Percentiles rank a stretch among this genome's conserved stretches.
Conservation (phyloP, 257 asterid species). For the Nicotiana tomentosiformis region DNA sequence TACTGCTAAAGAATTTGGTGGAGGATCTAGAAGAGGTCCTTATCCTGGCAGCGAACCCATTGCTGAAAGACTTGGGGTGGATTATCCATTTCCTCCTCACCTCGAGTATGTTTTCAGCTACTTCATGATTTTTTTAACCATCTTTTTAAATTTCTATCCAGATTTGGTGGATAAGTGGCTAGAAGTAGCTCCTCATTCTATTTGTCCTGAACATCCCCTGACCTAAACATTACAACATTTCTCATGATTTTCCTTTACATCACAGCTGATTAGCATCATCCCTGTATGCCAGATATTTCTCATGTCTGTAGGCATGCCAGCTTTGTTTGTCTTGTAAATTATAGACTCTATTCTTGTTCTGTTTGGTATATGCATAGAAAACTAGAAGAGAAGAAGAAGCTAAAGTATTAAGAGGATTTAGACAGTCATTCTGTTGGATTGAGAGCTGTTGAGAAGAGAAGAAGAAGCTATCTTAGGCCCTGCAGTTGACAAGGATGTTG, state of each 20-base stretch:
- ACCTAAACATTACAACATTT: not conserved
- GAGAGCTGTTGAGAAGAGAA: too few relatives aligned
- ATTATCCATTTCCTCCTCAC: conserved; percentile 87
- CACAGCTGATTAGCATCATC: not conserved
- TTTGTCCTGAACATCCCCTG: not conserved
- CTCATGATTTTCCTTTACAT: not conserved
- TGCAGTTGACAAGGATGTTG: conserved; percentile 72
- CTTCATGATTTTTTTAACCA: not conserved
- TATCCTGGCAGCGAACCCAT: conserved; percentile 45
- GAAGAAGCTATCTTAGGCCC: conserved; percentile 82
- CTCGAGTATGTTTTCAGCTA: conserved; percentile 64
- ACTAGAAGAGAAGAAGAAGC: not conserved
- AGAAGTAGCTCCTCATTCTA: not conserved
- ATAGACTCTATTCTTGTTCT: not conserved
- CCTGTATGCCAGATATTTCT: not conserved
- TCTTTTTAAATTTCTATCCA: not conserved
- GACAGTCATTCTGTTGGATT: not conserved
- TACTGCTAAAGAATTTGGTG: conserved; percentile 22
- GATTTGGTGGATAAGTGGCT: not conserved
- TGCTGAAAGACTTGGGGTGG: conserved; percentile 81
- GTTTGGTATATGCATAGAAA: not conserved
- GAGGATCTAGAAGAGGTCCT: conserved; percentile 20
- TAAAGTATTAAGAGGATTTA: not conserved
- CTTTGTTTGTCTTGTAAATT: not conserved
- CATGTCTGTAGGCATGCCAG: not conserved